Base-by-base conservation (phyloP, 2,329 filamentous ascomycete genomes). In the Elsinoe necatrix region DNA sequence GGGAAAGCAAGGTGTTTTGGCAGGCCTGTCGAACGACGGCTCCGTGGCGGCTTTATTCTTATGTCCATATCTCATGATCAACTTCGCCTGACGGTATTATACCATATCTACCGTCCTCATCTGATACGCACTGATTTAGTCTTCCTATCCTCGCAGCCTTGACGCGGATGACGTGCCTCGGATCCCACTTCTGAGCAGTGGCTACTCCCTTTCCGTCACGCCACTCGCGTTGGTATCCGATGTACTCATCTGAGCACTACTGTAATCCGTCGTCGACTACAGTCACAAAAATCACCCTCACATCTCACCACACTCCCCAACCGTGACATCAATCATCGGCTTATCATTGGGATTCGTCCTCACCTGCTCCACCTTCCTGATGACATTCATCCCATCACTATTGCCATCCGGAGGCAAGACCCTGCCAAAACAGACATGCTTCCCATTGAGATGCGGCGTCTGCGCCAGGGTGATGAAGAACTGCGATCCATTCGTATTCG, bases 401-500 rank as follows among this genome's bases (percentile, higher is more conserved):
- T 56, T 56, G 6, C 20, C 31, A 25, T 56, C 54, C 16, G 39
- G 18, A 4, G 54, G 42, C 43, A 89, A 77, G 1, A 97, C 92
- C 69, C 87, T 85, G 52, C 93, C 93, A 65, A 97, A 97, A 16
- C 97, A 91, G 57, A 95, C 90, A 70, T 98, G 93, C 74, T 97
- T 97, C 67, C 81, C 82, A 72, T 97, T 87, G 23, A 98, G 76
- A 68, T 95, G 95, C 1, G 89, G 89, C 0, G 92, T 93, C 4
- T 87, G 79, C 1, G 86, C 86, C 0, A 88, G 93, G 1, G 91
- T 96, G 75, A 97, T 92, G 78, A 98, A 98, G 78, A 98, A 98
- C 68, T 97, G 93, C 59, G 84, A 90, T 35, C 93, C 93, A 71
- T 97, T 97, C 62, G 88, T 92, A 72, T 96, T 87, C 55, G 88